Percentiles rank a stretch among this genome's conserved stretches.
phyloP scores from a whole-genome alignment of 108 stramenopile genomes.

The Cyclotella choctawhatcheeana region DNA sequence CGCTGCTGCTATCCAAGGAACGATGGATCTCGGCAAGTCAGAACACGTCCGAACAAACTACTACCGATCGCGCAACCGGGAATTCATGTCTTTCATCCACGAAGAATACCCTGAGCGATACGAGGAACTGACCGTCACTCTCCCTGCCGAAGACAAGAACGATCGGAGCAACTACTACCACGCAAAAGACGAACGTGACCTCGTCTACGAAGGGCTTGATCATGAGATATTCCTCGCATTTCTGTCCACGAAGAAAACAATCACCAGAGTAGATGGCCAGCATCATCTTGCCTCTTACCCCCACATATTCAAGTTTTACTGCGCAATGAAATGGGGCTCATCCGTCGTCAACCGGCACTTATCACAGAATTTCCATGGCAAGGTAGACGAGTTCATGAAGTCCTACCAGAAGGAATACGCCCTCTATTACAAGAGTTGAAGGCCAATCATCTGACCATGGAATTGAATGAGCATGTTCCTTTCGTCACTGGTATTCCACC shows the following conservation, averaged over 20 bases:
- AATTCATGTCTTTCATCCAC: background rate
- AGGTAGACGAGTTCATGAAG: background rate
- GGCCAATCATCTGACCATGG: constrained; percentile 19
- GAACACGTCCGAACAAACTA: background rate
- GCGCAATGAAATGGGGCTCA: constrained; percentile 20
- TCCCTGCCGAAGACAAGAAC: background rate
- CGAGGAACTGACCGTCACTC: background rate
- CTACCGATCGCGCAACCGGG: background rate
- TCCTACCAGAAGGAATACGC: background rate
- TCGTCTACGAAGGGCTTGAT: constrained; percentile 6
- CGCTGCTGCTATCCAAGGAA: background rate
- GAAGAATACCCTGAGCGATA: background rate
- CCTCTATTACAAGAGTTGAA: constrained; percentile 37
- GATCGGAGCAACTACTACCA: background rate
- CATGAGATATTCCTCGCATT: background rate
- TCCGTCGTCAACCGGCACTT: background rate
- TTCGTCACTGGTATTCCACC: constrained; percentile 45
- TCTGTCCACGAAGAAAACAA: background rate
- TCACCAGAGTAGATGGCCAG: background rate
- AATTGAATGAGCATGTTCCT: constrained; percentile 34
- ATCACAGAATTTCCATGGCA: background rate
- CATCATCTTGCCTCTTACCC: background rate
- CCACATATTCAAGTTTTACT: constrained; percentile 10
- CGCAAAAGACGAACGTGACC: background rate
- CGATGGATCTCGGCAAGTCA: background rate